Evolutionary conservation across 805 yeast species (phyloP), one percentile per base, ranked within the genome.

Genomic region (Nematodospora valgi): DNA sequence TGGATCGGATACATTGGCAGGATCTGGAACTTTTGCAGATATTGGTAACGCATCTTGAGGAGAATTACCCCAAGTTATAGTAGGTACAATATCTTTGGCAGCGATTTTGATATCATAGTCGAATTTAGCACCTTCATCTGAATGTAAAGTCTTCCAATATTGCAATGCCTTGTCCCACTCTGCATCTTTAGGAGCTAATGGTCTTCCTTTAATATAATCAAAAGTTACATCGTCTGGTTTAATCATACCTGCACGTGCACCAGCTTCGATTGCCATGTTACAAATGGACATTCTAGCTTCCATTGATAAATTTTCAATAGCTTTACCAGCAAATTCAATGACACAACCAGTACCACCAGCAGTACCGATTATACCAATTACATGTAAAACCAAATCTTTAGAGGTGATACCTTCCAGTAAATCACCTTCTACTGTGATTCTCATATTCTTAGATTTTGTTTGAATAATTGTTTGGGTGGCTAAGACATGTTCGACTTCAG

Each of bases 201-300:
- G 97, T 58, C 96, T 78, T 43, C 94, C 95, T 68, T 89, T 81
- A 52, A 93, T 72, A 65, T 93, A 93, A 40, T 82, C 82, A 54
- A 83, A 86, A 19, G 98, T 91, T 35, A 61, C 80, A 46, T 88
- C 84, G 58, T 93, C 98, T 7, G 98, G 98, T 46, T 82, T 85
- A 59, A 93, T 91, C 97, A 93, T 87, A 66, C 98, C 98, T 18
- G 98, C 98, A 70, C 98, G 82, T 12, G 98, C 98, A 68, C 98
- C 98, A 41, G 84, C 98, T 70, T 93, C 98, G 54, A 93, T 91
- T 30, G 98, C 82, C 98, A 93, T 93, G 62, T 93, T 93, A 76
- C 98, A 93, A 72, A 93, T 93, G 36, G 98, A 88, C 98, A 93
- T 93, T 67, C 98, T 79, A 8, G 98, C 96, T 67, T 93, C 98